These are phyloP conservation scores for Chaetomium olivaceum DNA, from an alignment of 2,329 filamentous ascomycete genomes.

Conservation along the genomic window DNA sequence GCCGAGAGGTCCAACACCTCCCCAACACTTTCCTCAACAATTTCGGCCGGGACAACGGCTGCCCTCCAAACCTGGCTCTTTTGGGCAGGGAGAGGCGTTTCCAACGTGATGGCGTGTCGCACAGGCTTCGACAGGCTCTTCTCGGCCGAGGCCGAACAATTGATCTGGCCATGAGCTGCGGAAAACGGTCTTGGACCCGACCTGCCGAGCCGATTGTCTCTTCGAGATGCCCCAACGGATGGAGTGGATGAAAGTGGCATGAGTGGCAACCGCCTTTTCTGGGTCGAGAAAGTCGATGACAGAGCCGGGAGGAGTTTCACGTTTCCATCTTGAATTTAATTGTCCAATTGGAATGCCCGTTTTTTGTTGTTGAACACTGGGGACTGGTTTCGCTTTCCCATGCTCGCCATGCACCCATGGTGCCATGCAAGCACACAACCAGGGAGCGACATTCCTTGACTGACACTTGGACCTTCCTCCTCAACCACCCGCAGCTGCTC, in stretches of 20 bases:
- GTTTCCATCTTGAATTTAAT: background rate
- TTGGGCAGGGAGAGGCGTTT: slow-evolving; percentile 23
- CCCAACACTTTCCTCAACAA: slow-evolving; percentile 33
- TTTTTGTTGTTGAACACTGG: slow-evolving; percentile 8
- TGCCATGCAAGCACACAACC: background rate
- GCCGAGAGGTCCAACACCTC: slow-evolving; percentile 21
- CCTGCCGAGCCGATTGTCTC: slow-evolving; percentile 14
- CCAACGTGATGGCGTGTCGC: slow-evolving; percentile 26
- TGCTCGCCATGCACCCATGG: background rate
- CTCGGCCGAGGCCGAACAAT: slow-evolving; percentile 26
- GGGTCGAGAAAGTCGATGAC: background rate
- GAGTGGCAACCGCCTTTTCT: background rate
- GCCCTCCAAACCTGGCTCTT: slow-evolving; percentile 11
- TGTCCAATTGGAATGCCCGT: slow-evolving; percentile 6
- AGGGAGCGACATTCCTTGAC: slow-evolving; percentile 11
- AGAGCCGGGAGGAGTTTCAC: background rate
- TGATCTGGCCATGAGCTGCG: slow-evolving; percentile 21
- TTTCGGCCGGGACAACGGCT: slow-evolving; percentile 24
- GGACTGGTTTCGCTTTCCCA: slow-evolving; percentile 16
- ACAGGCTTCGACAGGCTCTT: slow-evolving; percentile 30
- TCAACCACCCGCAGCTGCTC: slow-evolving; percentile 13
- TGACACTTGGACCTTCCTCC: slow-evolving; percentile 14
- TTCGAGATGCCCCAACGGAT: slow-evolving; percentile 16
- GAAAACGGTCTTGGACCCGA: slow-evolving; percentile 8
- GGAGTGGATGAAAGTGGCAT: slow-evolving; percentile 16